Evolutionary conservation across 2,329 filamentous ascomycete genomes (phyloP).

Genomic region (Pseudonectria buxi): DNA sequence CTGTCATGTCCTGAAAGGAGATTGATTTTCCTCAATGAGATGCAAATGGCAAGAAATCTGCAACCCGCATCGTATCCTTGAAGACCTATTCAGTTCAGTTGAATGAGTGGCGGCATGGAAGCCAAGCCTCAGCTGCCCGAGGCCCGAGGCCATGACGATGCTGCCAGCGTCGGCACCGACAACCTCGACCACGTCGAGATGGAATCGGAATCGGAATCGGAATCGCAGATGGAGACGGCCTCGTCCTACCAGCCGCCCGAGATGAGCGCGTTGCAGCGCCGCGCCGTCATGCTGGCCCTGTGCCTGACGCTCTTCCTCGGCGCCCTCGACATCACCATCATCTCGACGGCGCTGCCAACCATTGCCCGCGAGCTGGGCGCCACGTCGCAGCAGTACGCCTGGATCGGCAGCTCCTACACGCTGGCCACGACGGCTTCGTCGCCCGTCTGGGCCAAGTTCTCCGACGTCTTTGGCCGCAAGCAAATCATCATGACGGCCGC

Average conservation of each 20-base stretch:
- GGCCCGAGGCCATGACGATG: no score
- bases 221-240: no score
- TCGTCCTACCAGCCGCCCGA: slow-evolving; percentile 12
- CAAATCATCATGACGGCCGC: slow-evolving; percentile 33
- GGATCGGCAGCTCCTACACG: slow-evolving; percentile 21
- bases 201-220: no score
- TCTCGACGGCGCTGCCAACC: slow-evolving; percentile 22
- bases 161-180: no score
- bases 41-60: no score
- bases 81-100: no score
- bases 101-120: no score
- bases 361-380: slow-evolving; percentile 16
- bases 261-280: slow-evolving; percentile 15
- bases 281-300: slow-evolving; percentile 16
- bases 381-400: slow-evolving; percentile 19
- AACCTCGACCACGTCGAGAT: no score
- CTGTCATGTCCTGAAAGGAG: no score
- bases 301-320: slow-evolving; percentile 20
- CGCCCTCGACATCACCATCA: slow-evolving; percentile 22
- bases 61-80: no score
- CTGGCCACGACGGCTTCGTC: slow-evolving; percentile 17
- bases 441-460: slow-evolving; percentile 36
- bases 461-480: slow-evolving; percentile 46
- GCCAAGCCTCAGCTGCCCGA: no score
- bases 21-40: no score